These are phyloP conservation scores for Penicillium rolfsii DNA, from an alignment of 2,329 filamentous ascomycete genomes.

Conservation along the genomic window DNA sequence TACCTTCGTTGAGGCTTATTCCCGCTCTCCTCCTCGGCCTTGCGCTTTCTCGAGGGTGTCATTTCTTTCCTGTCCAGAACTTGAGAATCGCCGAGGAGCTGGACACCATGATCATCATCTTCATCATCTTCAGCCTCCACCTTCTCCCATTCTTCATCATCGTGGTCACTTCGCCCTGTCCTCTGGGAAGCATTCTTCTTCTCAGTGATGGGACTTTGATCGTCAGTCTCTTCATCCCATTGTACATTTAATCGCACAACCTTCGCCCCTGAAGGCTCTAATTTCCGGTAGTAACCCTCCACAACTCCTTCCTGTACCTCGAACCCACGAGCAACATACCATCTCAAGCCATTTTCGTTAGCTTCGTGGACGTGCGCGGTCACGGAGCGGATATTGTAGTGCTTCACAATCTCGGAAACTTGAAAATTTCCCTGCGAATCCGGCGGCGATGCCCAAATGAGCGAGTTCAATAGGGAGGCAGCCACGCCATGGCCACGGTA, in stretches of 20 bases:
- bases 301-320: slow-evolving; percentile 54
- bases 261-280: slow-evolving; percentile 60
- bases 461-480: slow-evolving; percentile 54
- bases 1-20: slow-evolving; percentile 21
- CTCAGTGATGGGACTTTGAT: neutral
- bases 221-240: slow-evolving; percentile 28
- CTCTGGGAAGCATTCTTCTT: slow-evolving; percentile 1
- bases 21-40: slow-evolving; percentile 35
- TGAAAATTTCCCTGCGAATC: slow-evolving; percentile 17
- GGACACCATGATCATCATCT: slow-evolving; percentile 38
- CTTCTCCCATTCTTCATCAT: slow-evolving; percentile 50
- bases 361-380: slow-evolving; percentile 68
- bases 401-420: slow-evolving; percentile 46
- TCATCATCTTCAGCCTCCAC: slow-evolving; percentile 43
- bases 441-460: slow-evolving; percentile 36
- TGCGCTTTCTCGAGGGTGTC: slow-evolving; percentile 32
- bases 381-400: slow-evolving; percentile 56
- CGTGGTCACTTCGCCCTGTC: slow-evolving; percentile 23
- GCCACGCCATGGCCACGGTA: slow-evolving; percentile 63
- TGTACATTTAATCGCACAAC: slow-evolving; percentile 50
- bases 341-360: slow-evolving; percentile 62
- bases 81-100: slow-evolving; percentile 39
- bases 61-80: slow-evolving; percentile 32
- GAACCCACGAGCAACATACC: slow-evolving; percentile 65
- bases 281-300: slow-evolving; percentile 61